These are phyloP conservation scores for Blastomyces emzantsi DNA, from an alignment of 2,329 filamentous ascomycete species.

Conservation along the genomic window DNA sequence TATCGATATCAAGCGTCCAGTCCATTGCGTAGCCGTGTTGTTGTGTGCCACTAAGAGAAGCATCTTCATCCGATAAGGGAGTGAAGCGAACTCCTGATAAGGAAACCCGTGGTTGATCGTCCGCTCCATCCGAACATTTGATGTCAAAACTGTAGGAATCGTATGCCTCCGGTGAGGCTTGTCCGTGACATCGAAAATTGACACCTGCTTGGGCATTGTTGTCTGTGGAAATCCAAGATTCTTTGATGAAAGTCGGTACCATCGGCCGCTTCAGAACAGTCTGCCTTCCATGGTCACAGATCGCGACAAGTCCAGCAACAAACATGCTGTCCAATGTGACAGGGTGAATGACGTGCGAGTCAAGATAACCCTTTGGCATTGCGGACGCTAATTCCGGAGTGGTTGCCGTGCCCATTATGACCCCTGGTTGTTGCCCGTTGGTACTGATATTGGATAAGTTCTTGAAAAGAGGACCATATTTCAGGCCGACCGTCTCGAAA, in stretches of 20 bases:
- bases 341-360: slow-evolving; percentile 30
- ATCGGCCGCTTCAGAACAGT: slow-evolving; percentile 19
- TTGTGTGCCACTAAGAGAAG: slow-evolving; percentile 13
- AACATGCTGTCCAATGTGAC: slow-evolving; percentile 31
- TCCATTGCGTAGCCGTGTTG: slow-evolving; percentile 22
- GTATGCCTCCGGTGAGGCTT: slow-evolving; percentile 16
- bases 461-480: slow-evolving; percentile 26
- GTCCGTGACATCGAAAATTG: slow-evolving; percentile 22
- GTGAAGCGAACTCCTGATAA: slow-evolving; percentile 25
- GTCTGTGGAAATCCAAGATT: slow-evolving; percentile 27
- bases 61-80: slow-evolving; percentile 21
- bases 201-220: slow-evolving; percentile 18
- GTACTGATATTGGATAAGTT: slow-evolving; percentile 21
- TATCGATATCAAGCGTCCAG: slow-evolving; percentile 23
- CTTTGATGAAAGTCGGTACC: slow-evolving; percentile 26
- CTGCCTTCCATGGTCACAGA: slow-evolving; percentile 21
- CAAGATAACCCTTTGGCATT: slow-evolving; percentile 29
- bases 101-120: slow-evolving; percentile 14
- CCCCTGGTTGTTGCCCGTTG: slow-evolving; percentile 17
- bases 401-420: slow-evolving; percentile 20
- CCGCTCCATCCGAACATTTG: slow-evolving; percentile 16
- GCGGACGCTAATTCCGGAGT: slow-evolving; percentile 23
- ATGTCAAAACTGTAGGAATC: slow-evolving; percentile 18
- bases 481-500: slow-evolving; percentile 23
- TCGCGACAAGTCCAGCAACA: slow-evolving; percentile 22